Base-by-base conservation (phyloP, 495 filamentous ascomycete species). In the Podospora conica region DNA sequence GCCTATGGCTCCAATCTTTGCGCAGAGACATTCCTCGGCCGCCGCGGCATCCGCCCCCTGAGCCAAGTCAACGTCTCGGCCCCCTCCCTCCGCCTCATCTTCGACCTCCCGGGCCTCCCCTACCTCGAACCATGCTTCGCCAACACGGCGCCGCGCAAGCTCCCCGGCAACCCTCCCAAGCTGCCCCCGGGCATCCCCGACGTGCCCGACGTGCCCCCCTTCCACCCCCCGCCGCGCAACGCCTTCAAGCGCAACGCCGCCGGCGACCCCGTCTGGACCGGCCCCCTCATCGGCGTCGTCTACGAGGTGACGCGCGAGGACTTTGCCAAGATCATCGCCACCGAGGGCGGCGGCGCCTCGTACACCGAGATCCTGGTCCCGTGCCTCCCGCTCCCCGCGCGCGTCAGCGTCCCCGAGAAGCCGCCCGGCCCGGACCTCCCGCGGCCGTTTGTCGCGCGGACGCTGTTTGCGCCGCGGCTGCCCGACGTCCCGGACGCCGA, bases 121-220 rank as follows among this genome's bases (percentile, higher is more conserved):
- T 98, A 97, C 77, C 68, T 75, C 11, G 95, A 98, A 76, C 95
- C 95, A 0, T 95, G 94, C 74, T 96, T 98, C 74, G 93, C 93
- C 31, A 96, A 95, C 69, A 89, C 90, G 1, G 80, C 80, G 33
- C 81, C 82, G 33, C 84, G 87, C 55, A 80, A 87, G 70, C 59
- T 82, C 55, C 77, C 71, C 5, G 62, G 31, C n/a, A 60, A 68
- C 69, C 76, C 75, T 21, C 74, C 79, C 3, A 67, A 72, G 21
- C 56, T 79, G 27, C 68, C 72, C 40, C 82, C 68, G n/a, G 77
- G 27, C 40, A 31, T 68, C 60, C 72, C 31, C 57, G 68, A 66
- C 60, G 23, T 64, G 55, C 58, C 61, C 73, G 63, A 83, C 83
- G 68, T 77, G 0, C 82, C 70, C 82, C 85, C 73, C 22, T 53